Evolutionary conservation across 345 rosid species (phyloP), one percentile per base, ranked within the genome.

Genomic region (Citrus hindsii): DNA sequence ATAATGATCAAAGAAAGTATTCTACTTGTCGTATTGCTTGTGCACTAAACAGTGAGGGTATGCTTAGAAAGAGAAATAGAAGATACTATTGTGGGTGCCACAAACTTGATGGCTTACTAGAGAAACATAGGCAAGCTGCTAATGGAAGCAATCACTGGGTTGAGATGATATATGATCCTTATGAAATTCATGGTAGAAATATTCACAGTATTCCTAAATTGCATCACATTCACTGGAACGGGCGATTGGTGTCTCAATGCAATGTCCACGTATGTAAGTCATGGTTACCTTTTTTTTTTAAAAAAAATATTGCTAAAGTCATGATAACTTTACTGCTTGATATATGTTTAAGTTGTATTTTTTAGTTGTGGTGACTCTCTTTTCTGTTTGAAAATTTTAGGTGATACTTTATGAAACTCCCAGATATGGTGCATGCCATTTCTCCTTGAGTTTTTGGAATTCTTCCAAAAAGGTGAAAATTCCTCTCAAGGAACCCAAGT

Each of bases 201-300:
- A 67, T 80, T 53, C 60, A 46, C 35, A 25, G 86, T 88, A 82
- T 87, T 78, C 97, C 94, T 61, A 83, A 85, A 80, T 76, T 94
- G 92, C 89, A 90, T 85, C 97, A 89, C 82, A 73, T 92, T 82
- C 97, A 91, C 68, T 94, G 95, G 97, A 85, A 85, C 9, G 89
- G 89, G 68, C 79, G 82, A 70, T 71, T 87, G 73, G 80, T 89
- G 46, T 83, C 85, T 79, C 89, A 80, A 56, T 86, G 89, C 48
- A 89, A 90, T 89, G 90, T 88, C 74, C 98, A 94, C 88, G 99
- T 92, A 96, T 92, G 99, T 89, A 92, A 94, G 98, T 96, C 89
- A 79, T 85, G 72, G 33, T 79, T 51, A 63, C 88, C 82, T 38
- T 38, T 7, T 38, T 7, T 38, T 7, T 8, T 0, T 0, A 32